Percentiles rank a stretch among this genome's conserved stretches.
Evolutionary conservation across 495 filamentous ascomycete species (phyloP).

Genomic region (Durotheca rogersii): DNA sequence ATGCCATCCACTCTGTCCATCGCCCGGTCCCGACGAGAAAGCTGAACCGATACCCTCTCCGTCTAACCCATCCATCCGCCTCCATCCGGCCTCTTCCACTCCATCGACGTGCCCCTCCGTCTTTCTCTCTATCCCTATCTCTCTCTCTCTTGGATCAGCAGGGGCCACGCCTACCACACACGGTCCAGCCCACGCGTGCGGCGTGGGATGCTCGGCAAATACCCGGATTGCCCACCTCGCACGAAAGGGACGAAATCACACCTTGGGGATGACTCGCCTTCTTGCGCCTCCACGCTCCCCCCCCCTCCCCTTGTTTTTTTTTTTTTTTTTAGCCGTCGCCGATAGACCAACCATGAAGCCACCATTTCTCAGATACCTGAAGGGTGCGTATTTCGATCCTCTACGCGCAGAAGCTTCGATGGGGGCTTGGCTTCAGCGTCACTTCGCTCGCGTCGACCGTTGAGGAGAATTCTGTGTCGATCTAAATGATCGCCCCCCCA

Average conservation of each 20-base stretch:
- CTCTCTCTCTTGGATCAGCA: constrained; percentile 32
- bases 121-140: too few species aligned
- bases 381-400: constrained; percentile 3
- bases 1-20: constrained; percentile 17
- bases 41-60: constrained; percentile 3
- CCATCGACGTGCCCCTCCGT: too few species aligned
- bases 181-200: constrained; percentile 23
- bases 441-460: constrained; percentile 26
- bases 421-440: constrained; percentile 23
- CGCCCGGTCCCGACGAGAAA: neutral
- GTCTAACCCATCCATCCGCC: constrained; percentile 16
- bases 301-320: too few species aligned
- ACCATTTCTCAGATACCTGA: constrained; percentile 10
- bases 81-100: too few species aligned
- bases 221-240: constrained; percentile 30
- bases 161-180: constrained; percentile 27
- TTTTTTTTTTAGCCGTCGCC: constrained; percentile 27
- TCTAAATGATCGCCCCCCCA: constrained; percentile 29
- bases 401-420: too few species aligned
- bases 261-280: constrained; percentile 5
- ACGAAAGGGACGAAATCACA: constrained; percentile 25
- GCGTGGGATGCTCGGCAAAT: constrained; percentile 34
- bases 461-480: constrained; percentile 27
- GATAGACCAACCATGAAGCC: constrained; percentile 23
- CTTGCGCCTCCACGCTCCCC: constrained; percentile 13